These are phyloP conservation scores for Pythium rhizo-oryzae DNA, from an alignment of 352 stramenopile genomes.

Conservation along the genomic window DNA sequence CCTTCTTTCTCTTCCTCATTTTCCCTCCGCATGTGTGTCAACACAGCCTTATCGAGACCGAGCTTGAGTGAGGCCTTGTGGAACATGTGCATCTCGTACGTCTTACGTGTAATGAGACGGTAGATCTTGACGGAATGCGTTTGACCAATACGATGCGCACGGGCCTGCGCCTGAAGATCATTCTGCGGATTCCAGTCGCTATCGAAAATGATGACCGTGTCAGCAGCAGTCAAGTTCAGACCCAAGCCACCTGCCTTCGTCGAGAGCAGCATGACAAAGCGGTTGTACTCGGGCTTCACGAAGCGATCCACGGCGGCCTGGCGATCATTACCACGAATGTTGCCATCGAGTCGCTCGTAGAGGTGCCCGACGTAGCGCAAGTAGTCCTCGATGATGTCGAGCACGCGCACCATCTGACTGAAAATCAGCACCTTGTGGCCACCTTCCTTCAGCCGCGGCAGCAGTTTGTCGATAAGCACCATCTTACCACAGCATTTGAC, in stretches of 20 bases:
- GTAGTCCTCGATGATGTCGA: slow-evolving; percentile 99
- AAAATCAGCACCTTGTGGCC: slow-evolving; percentile 99
- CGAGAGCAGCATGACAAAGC: slow-evolving; percentile 98
- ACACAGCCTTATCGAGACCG: slow-evolving; percentile 92
- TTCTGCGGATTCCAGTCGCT: slow-evolving; percentile 99
- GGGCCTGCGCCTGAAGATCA: slow-evolving; percentile 94
- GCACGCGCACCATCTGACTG: slow-evolving; percentile 98
- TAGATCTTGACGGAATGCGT: slow-evolving; percentile 92
- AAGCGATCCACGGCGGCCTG: slow-evolving; percentile 88
- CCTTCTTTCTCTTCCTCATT: slow-evolving; percentile 75
- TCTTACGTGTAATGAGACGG: slow-evolving; percentile 89
- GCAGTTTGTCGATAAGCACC: slow-evolving; percentile 98
- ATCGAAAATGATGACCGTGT: slow-evolving; percentile 99
- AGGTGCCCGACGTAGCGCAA: slow-evolving; percentile 91
- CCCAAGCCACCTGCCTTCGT: slow-evolving; percentile 97
- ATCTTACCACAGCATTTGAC: slow-evolving; percentile 99
- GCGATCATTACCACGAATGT: slow-evolving; percentile 92
- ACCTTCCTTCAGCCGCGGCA: slow-evolving; percentile 96
- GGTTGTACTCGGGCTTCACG: slow-evolving; percentile 90
- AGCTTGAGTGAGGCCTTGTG: slow-evolving; percentile 93
- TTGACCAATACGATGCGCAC: slow-evolving; percentile 92
- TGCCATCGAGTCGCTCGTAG: slow-evolving; percentile 98
- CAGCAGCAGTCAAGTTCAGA: slow-evolving; percentile 92
- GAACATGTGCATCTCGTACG: slow-evolving; percentile 96
- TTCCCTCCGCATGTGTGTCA: slow-evolving; percentile 91